phyloP scores from a whole-genome alignment of 306 rosid species.

The Citrullus mucosospermus region DNA sequence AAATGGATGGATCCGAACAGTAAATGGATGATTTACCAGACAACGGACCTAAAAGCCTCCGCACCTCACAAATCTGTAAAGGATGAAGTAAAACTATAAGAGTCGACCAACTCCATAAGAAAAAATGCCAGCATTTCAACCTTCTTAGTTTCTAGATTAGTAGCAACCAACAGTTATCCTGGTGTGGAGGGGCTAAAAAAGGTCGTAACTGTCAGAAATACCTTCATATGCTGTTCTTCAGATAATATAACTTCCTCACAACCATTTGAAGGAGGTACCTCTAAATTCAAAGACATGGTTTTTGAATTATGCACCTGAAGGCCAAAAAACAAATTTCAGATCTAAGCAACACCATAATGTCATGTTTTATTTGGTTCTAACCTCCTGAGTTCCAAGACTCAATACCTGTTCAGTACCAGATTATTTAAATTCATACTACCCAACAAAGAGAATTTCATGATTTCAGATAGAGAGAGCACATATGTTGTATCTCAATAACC shows the following conservation, averaged over 20 bases:
- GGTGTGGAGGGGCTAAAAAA: neutral
- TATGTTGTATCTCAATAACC: neutral
- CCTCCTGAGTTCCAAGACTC: neutral
- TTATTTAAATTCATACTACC: neutral
- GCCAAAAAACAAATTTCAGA: slow-evolving; percentile 10
- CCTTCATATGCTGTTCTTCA: slow-evolving; percentile 64
- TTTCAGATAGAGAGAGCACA: neutral
- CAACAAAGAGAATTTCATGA: neutral
- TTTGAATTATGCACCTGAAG: slow-evolving; percentile 16
- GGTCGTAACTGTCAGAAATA: slow-evolving; percentile 14
- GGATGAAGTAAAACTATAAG: neutral
- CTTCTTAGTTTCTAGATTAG: slow-evolving; percentile 2
- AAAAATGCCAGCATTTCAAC: slow-evolving; percentile 4
- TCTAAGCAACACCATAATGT: slow-evolving; percentile 8
- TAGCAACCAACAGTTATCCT: neutral
- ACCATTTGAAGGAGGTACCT: slow-evolving; percentile 41
- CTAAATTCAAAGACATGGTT: slow-evolving; percentile 42
- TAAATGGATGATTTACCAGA: slow-evolving; percentile 48
- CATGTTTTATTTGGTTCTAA: neutral
- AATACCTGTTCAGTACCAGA: neutral
- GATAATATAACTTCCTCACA: slow-evolving; percentile 21
- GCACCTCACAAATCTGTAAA: slow-evolving; percentile 67
- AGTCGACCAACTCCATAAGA: neutral
- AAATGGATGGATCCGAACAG: slow-evolving; percentile 67
- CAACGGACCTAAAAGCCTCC: slow-evolving; percentile 48